phyloP scores from a whole-genome alignment of 768 basidiomycete genomes.

The Exidia glandulosa region DNA sequence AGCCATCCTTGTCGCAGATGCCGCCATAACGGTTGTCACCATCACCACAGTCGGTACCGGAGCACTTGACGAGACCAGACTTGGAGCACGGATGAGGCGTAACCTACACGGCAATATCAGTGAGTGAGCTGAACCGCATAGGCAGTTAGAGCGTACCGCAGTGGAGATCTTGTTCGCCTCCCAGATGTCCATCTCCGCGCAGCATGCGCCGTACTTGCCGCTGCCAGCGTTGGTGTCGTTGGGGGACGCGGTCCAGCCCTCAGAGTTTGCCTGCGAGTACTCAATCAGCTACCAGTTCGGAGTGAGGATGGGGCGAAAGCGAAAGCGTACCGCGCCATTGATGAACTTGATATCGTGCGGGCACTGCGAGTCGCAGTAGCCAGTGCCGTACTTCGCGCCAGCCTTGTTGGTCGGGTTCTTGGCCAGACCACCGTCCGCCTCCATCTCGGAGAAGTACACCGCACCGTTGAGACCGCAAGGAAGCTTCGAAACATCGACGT shows the following conservation, averaged over 20 bases:
- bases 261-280: slow-evolving; percentile 16
- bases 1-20: slow-evolving; percentile 42
- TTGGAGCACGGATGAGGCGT: slow-evolving; percentile 42
- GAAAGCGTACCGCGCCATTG: slow-evolving; percentile 33
- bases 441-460: slow-evolving; percentile 48
- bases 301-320: neutral
- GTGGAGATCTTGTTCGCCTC: slow-evolving; percentile 21
- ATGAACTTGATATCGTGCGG: slow-evolving; percentile 52
- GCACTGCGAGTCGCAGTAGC: slow-evolving; percentile 56
- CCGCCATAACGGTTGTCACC: slow-evolving; percentile 27
- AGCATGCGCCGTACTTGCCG: slow-evolving; percentile 20
- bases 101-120: neutral
- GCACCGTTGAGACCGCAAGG: slow-evolving; percentile 53
- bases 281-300: neutral
- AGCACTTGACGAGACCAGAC: slow-evolving; percentile 31
- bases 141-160: slow-evolving; percentile 6
- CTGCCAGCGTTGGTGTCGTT: slow-evolving; percentile 22
- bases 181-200: slow-evolving; percentile 26
- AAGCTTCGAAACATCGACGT: slow-evolving; percentile 47
- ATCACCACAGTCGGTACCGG: slow-evolving; percentile 29
- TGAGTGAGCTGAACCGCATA: too few species aligned
- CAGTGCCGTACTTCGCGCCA: slow-evolving; percentile 50
- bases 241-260: slow-evolving; percentile 18
- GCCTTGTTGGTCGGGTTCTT: slow-evolving; percentile 42
- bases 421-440: slow-evolving; percentile 35